Conservation (phyloP, 2,329 filamentous ascomycete genomes). For the Pestalotiopsis fici region DNA sequence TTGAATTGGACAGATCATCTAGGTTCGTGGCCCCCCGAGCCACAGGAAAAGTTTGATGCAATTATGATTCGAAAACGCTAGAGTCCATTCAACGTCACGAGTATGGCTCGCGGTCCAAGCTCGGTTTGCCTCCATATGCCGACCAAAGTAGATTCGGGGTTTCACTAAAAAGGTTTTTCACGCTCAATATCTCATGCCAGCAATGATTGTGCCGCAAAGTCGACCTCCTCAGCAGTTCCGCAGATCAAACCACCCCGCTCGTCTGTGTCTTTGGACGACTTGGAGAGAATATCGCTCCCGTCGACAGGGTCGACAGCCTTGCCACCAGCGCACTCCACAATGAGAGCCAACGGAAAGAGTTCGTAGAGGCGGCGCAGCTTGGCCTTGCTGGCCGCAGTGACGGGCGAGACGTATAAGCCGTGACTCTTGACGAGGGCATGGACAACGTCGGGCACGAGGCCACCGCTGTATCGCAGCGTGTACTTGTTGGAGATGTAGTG, state of each 20-base stretch:
- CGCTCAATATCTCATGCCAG: neutral
- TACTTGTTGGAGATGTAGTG: slow-evolving; percentile 54
- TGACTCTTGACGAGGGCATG: slow-evolving; percentile 63
- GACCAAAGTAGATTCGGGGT: neutral
- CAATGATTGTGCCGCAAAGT: slow-evolving; percentile 25
- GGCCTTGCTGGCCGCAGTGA: slow-evolving; percentile 49
- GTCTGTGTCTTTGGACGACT: slow-evolving; percentile 39
- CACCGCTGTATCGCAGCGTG: slow-evolving; percentile 61
- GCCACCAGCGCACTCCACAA: slow-evolving; percentile 62
- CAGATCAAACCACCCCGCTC: slow-evolving; percentile 53
- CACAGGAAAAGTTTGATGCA: no score
- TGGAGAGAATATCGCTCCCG: slow-evolving; percentile 42
- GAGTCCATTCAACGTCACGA: no score
- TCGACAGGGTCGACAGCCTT: slow-evolving; percentile 50
- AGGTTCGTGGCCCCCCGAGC: no score
- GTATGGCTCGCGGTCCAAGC: no score
- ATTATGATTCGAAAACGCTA: no score
- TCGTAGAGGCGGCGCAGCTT: slow-evolving; percentile 63
- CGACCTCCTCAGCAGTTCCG: slow-evolving; percentile 51
- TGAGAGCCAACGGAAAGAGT: slow-evolving; percentile 58
- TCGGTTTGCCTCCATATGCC: neutral
- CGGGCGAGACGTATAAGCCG: slow-evolving; percentile 61
- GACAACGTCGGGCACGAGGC: slow-evolving; percentile 61
- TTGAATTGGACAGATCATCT: no score
- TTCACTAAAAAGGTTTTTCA: neutral